Evolutionary conservation across 2,329 filamentous ascomycete species (phyloP).

Genomic region (Coccinonectria pachysandricola): DNA sequence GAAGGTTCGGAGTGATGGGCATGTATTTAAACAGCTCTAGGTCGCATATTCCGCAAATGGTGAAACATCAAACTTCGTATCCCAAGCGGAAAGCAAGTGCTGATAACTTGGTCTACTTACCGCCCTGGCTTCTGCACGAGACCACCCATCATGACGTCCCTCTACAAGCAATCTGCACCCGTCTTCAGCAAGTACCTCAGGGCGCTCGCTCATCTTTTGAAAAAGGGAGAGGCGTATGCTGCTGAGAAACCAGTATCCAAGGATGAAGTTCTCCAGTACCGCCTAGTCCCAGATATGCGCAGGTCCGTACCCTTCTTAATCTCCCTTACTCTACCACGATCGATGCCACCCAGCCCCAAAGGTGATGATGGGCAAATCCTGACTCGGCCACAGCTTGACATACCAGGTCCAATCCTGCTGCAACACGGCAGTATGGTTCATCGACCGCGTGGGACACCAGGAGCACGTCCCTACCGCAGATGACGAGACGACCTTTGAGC

Average conservation of each 20-base stretch:
- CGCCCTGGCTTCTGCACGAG: too few relatives aligned
- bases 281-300: conserved; percentile 13
- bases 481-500: conserved; percentile 20
- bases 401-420: conserved; percentile 17
- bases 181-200: conserved; percentile 20
- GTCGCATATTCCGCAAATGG: too few relatives aligned
- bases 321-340: background rate
- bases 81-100: too few relatives aligned
- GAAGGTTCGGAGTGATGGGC: too few relatives aligned
- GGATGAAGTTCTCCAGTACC: conserved; percentile 11
- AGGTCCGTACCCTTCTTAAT: conserved; percentile 1
- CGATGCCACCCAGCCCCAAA: too few relatives aligned
- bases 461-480: conserved; percentile 11
- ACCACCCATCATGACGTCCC: conserved; percentile 17
- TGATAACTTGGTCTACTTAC: too few relatives aligned
- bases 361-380: too few relatives aligned
- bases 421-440: conserved; percentile 15
- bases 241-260: conserved; percentile 12
- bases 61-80: too few relatives aligned
- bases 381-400: conserved; percentile 5
- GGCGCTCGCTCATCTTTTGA: conserved; percentile 14
- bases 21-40: too few relatives aligned
- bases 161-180: conserved; percentile 16
- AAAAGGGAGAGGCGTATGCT: conserved; percentile 10
- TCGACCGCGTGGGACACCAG: conserved; percentile 9